Evolutionary conservation across 805 yeast genomes (phyloP).

Genomic region (Starmerella vaccinii): DNA sequence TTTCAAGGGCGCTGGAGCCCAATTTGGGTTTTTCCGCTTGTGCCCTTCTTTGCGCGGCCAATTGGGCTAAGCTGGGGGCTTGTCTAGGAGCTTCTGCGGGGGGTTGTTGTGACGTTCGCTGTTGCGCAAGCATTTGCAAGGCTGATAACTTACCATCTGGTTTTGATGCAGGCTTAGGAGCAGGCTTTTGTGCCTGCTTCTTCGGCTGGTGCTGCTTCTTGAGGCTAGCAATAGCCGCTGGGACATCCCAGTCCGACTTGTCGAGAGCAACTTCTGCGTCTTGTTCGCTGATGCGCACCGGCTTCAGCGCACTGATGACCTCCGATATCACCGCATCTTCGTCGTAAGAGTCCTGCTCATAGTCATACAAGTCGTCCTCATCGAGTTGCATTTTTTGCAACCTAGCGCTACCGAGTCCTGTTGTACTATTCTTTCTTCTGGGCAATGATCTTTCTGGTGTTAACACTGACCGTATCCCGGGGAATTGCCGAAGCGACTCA

Average conservation of each 20-base stretch:
- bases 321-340: conserved; percentile 23
- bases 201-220: conserved; percentile 8
- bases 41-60: conserved; percentile 11
- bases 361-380: conserved; percentile 22
- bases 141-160: conserved; percentile 25
- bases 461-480: neutral
- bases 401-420: neutral
- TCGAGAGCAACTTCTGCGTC: conserved; percentile 26
- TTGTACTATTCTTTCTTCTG: no score
- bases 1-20: conserved; percentile 4
- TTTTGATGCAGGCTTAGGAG: neutral
- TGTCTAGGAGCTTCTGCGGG: neutral
- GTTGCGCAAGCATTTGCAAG: conserved; percentile 20
- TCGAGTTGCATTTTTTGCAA: conserved; percentile 16
- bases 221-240: conserved; percentile 11
- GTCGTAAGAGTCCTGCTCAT: conserved; percentile 21
- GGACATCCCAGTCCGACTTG: conserved; percentile 13
- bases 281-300: conserved; percentile 20
- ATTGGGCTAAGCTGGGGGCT: conserved; percentile 9
- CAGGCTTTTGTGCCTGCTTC: conserved; percentile 5
- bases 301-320: conserved; percentile 18
- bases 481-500: neutral
- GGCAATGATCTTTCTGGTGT: no score
- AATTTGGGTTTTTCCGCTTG: neutral
- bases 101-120: conserved; percentile 2